Percentiles rank a stretch among this genome's conserved stretches.
phyloP scores from a whole-genome alignment of 2,329 filamentous ascomycete species.

The Botrytis fabae region DNA sequence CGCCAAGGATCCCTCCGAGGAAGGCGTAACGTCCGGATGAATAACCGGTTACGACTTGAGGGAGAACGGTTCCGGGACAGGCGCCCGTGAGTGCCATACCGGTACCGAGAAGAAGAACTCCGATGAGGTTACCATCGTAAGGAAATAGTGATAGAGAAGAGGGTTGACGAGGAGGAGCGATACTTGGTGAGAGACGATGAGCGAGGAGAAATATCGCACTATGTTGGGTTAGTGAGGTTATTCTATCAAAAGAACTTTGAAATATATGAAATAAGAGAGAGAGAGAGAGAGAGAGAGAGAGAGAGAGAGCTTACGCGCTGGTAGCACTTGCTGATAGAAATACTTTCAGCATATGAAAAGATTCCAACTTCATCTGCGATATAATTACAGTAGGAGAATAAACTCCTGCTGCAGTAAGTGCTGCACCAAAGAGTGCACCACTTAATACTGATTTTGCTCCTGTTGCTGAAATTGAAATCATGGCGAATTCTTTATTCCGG shows the following conservation, averaged over 20 bases:
- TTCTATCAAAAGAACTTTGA: background rate
- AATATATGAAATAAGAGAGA: background rate
- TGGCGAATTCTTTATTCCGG: conserved; percentile 3
- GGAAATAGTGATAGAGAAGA: conserved; percentile 46
- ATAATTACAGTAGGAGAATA: conserved; percentile 60
- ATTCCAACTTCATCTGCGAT: conserved; percentile 58
- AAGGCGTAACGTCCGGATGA: conserved; percentile 54
- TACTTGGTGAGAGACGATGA: conserved; percentile 12
- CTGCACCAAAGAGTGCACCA: conserved; percentile 62
- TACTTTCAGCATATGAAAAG: conserved; percentile 66
- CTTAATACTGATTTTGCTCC: conserved; percentile 19
- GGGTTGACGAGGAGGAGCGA: conserved; percentile 18
- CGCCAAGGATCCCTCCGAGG: conserved; percentile 56
- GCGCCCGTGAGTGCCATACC: conserved; percentile 67
- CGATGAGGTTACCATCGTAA: conserved; percentile 66
- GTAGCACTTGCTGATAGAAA: conserved; percentile 63
- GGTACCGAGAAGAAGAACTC: conserved; percentile 60
- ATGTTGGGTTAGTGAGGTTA: background rate
- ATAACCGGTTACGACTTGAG: conserved; percentile 58
- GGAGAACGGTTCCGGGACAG: conserved; percentile 65
- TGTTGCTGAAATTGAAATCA: conserved; percentile 17
- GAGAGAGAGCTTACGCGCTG: conserved; percentile 54
- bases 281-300: conserved; percentile 22
- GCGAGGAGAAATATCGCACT: conserved; percentile 45
- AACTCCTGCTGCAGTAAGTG: conserved; percentile 60